A percentile compares a stretch with the other conserved stretches of the same genome.
Conservation (phyloP, 129 eudicot species). For the Dittrichia graveolens region DNA sequence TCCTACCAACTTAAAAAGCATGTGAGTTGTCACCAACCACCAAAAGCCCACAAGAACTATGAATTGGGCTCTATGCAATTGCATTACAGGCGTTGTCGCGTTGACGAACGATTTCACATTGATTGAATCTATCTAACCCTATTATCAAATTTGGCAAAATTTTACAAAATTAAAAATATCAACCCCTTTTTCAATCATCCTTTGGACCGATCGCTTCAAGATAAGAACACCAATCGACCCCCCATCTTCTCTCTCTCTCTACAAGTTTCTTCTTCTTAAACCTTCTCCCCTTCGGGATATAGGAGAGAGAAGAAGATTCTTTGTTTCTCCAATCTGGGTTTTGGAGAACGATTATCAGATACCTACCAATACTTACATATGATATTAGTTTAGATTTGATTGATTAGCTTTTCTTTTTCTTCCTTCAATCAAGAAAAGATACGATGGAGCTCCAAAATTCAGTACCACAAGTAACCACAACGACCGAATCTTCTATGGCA, state of each 20-base stretch:
- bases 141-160: background rate
- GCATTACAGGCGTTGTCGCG: slow-evolving; percentile 14
- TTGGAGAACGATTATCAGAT: slow-evolving; percentile 23
- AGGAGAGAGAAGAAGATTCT: slow-evolving; percentile 49
- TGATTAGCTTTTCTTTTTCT: background rate
- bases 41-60: slow-evolving; percentile 29
- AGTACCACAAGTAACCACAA: slow-evolving; percentile 20
- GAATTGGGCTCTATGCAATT: slow-evolving; percentile 20
- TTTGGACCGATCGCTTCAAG: slow-evolving; percentile 1
- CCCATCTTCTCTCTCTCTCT: background rate
- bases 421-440: slow-evolving; percentile 11
- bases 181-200: no score
- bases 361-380: slow-evolving; percentile 15
- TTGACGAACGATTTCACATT: slow-evolving; percentile 35
- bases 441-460: slow-evolving; percentile 35
- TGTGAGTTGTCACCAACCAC: slow-evolving; percentile 4
- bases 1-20: background rate
- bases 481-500: slow-evolving; percentile 37
- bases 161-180: no score
- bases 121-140: slow-evolving; percentile 32
- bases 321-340: slow-evolving; percentile 20
- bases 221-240: slow-evolving; percentile 25
- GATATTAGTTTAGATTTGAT: slow-evolving; percentile 14
- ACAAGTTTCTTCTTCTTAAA: slow-evolving; percentile 49
- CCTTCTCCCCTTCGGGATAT: slow-evolving; percentile 42